Conservation (phyloP, 805 yeast genomes). For the Saccharomycopsis fermentans region DNA sequence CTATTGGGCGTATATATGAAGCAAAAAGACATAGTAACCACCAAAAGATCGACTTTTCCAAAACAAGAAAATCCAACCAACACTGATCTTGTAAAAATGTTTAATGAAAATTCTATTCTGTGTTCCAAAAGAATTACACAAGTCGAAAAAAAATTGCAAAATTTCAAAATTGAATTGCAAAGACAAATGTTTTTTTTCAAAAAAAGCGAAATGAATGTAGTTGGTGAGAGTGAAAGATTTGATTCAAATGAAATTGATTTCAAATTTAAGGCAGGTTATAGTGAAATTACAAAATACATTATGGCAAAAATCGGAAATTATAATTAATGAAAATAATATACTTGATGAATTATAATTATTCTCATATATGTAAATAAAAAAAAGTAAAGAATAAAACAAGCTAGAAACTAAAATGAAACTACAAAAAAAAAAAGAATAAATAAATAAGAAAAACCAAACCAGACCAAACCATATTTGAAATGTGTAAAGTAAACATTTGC, state of each 20-base stretch:
- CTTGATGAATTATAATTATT: neutral
- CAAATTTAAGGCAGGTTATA: neutral
- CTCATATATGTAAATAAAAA: neutral
- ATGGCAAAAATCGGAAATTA: neutral
- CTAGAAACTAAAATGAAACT: neutral
- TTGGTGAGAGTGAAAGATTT: neutral
- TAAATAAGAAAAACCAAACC: too few relatives aligned
- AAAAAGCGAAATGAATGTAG: conserved; percentile 49
- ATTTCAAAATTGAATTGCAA: conserved; percentile 37
- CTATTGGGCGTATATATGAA: neutral
- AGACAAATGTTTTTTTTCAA: conserved; percentile 45
- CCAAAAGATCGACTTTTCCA: too few relatives aligned
- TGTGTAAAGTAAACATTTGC: neutral
- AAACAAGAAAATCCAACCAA: neutral
- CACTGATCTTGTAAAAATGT: conserved; percentile 14
- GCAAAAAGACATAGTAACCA: neutral
- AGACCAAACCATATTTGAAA: neutral
- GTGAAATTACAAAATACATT: neutral
- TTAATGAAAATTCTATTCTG: conserved; percentile 17
- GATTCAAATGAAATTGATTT: neutral
- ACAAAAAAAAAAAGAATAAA: neutral
- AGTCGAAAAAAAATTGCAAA: conserved; percentile 9
- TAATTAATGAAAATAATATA: neutral
- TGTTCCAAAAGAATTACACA: conserved; percentile 2
- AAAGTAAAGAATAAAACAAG: neutral